Conservation (phyloP, 108 stramenopile species). For the Cylindrotheca closterium region DNA sequence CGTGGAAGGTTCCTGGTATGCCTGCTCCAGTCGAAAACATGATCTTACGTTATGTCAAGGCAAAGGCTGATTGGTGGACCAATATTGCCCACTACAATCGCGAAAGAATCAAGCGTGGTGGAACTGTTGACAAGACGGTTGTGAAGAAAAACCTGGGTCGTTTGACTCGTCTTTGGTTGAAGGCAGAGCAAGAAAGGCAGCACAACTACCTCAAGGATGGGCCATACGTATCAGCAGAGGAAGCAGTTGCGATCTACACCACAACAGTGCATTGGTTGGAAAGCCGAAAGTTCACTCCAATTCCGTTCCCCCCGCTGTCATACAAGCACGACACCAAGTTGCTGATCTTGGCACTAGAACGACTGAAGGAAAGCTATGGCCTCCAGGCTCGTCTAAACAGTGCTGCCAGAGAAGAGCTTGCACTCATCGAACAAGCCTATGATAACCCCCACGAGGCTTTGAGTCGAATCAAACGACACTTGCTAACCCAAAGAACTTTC, state of each 20-base stretch:
- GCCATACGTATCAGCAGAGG: constrained; percentile 97
- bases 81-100: constrained; percentile 98
- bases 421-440: constrained; percentile 98
- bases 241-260: constrained; percentile 99
- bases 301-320: constrained; percentile 98
- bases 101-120: constrained; percentile 99
- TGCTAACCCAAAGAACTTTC: constrained; percentile 98
- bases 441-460: constrained; percentile 99
- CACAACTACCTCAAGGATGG: constrained; percentile 99
- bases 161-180: constrained; percentile 97
- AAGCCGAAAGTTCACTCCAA: constrained; percentile 96
- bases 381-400: constrained; percentile 93
- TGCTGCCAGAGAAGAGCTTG: constrained; percentile 95
- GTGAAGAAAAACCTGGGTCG: constrained; percentile 99
- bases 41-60: constrained; percentile 99
- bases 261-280: constrained; percentile 99
- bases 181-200: constrained; percentile 99
- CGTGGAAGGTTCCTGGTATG: constrained; percentile 99
- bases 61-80: constrained; percentile 99
- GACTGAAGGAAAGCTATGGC: constrained; percentile 97
- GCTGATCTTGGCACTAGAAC: constrained; percentile 97
- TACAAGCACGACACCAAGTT: constrained; percentile 99
- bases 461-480: constrained; percentile 97
- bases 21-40: constrained; percentile 99
- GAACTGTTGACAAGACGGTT: constrained; percentile 99